Evolutionary conservation across 2,329 filamentous ascomycete species (phyloP), one percentile per base, ranked within the genome.

Genomic region (Penicillium sp.): DNA sequence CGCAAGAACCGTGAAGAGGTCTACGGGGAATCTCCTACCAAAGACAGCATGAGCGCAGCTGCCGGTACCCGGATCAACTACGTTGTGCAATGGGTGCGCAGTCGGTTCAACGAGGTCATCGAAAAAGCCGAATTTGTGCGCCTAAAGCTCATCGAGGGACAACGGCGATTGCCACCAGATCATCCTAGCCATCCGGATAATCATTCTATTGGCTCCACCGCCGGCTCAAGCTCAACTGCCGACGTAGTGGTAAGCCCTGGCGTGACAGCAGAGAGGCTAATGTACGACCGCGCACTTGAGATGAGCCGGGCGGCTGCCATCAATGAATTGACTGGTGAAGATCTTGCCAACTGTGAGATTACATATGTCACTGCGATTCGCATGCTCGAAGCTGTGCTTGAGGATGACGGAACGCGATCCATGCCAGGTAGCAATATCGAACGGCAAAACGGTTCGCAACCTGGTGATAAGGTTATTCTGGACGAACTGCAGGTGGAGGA

Each of bases 41-140:
- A 71, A n/a, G 75, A 78, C 28, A 69, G 77, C n/a, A 76, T 73
- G 38, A 72, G 69, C 44, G 81, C 84, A 50, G 78, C 82, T 14
- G 74, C 85, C 12, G 82, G 84, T 2, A 82, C 84, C 45, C 86
- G 91, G 46, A 91, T 99, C 73, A 97, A 96, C 69, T 89, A 88
- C 38, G 91, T 95, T 9, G 94, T 99, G 0, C 93, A 97, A 72
- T 99, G 93, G 94, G 88, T 96, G 53, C 89, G 94, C 33, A 84
- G 82, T 62, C 89, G 93, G 5, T 99, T 99, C 81, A 99, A 99
- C 69, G 94, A 97, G 71, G 94, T 96, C 37, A 78, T 97, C 58
- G 92, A 97, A 75, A 99, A 99, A 77, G 92, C 92, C 0, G 93
- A 97, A 68, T 83, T 97, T 61, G 91, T 96, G n/a, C 89, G 91